Conservation (phyloP, 345 rosid genomes). For the Lumnitzera littorea region DNA sequence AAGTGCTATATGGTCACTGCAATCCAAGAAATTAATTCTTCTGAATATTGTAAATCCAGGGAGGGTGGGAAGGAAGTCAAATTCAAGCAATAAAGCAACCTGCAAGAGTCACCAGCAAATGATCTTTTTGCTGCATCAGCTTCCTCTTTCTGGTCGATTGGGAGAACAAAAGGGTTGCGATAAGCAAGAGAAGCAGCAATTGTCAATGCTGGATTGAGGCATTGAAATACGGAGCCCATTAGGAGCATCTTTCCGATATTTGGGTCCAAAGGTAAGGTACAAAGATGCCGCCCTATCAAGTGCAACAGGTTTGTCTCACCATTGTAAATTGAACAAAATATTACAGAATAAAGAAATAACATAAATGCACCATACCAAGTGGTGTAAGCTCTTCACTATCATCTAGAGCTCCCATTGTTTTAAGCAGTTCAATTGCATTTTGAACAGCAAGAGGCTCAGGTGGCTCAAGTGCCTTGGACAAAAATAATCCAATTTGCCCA, state of each 20-base stretch:
- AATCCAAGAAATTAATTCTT: constrained; percentile 9
- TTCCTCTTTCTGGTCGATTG: constrained; percentile 69
- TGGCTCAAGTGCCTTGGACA: constrained; percentile 94
- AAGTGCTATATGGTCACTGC: constrained; percentile 97
- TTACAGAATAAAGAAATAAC: not conserved
- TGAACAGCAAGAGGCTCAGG: constrained; percentile 92
- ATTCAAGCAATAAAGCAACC: constrained; percentile 26
- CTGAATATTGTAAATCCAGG: too few relatives aligned
- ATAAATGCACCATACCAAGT: constrained; percentile 47
- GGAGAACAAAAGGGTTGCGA: constrained; percentile 90
- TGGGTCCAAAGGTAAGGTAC: constrained; percentile 80
- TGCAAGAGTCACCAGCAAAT: constrained; percentile 95
- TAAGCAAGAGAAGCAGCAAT: constrained; percentile 91
- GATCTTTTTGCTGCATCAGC: constrained; percentile 87
- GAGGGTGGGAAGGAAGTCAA: not conserved
- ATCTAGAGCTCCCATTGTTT: constrained; percentile 85
- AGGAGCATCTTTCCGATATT: constrained; percentile 96
- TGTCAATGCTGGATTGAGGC: constrained; percentile 90
- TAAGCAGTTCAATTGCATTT: constrained; percentile 93
- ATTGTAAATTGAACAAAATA: not conserved
- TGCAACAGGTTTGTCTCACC: constrained; percentile 9
- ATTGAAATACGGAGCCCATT: constrained; percentile 87
- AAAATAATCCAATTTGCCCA: constrained; percentile 76
- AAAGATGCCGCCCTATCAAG: constrained; percentile 72
- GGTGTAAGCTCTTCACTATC: constrained; percentile 86